Evolutionary conservation across 352 stramenopile species (phyloP).

Genomic region (Globisporangium canariense): DNA sequence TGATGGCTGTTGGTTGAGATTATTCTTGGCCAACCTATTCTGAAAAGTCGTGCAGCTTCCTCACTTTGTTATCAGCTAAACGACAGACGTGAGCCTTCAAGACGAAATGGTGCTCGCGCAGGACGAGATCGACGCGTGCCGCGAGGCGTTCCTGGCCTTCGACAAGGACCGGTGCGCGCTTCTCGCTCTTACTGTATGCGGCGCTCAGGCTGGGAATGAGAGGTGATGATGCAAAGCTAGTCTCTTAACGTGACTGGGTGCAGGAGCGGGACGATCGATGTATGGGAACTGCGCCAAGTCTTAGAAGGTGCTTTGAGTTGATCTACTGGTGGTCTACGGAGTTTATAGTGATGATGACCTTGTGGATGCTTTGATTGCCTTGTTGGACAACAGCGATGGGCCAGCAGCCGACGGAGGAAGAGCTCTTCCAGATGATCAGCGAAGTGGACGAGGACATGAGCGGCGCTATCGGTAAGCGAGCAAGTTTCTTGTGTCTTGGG

Average conservation of each 20-base stretch:
- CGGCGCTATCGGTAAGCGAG: slow-evolving; percentile 82
- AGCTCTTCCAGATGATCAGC: slow-evolving; percentile 97
- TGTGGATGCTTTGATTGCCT: neutral
- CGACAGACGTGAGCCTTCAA: neutral
- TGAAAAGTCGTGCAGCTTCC: neutral
- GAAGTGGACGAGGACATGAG: slow-evolving; percentile 91
- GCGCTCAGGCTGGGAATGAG: neutral
- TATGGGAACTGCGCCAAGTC: slow-evolving; percentile 91
- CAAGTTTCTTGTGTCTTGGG: neutral
- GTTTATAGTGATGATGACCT: neutral
- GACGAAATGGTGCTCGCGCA: slow-evolving; percentile 86
- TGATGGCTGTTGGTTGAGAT: neutral
- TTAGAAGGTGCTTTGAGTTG: slow-evolving; percentile 75
- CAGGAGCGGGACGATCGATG: slow-evolving; percentile 93
- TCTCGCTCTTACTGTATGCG: neutral
- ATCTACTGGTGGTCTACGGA: neutral
- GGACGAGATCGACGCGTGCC: slow-evolving; percentile 95
- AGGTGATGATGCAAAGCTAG: neutral
- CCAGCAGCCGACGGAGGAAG: slow-evolving; percentile 97
- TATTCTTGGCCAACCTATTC: neutral
- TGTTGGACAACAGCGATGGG: slow-evolving; percentile 81
- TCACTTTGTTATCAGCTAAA: neutral
- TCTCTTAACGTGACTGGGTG: neutral
- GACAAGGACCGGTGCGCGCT: slow-evolving; percentile 89
- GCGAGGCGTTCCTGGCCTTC: slow-evolving; percentile 96